A percentile compares a stretch with the other conserved stretches of the same genome.
These are phyloP conservation scores for Arthrobotrys iridis DNA, from an alignment of 2,329 filamentous ascomycete genomes.

Conservation along the genomic window DNA sequence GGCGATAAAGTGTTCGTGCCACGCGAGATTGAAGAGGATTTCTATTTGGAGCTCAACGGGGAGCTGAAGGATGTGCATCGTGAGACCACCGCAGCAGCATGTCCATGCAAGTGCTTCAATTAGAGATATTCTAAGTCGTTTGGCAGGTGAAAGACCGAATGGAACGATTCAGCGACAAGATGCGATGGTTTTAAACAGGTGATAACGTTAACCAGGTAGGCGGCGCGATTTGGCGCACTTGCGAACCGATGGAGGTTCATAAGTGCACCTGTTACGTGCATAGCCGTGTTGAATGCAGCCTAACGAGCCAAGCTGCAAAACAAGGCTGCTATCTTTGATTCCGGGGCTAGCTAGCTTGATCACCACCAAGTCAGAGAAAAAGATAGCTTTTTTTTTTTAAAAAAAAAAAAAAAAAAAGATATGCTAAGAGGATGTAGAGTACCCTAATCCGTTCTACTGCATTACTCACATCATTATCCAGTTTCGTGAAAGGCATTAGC, in stretches of 20 bases:
- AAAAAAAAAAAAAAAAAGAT: no score
- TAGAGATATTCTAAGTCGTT: background rate
- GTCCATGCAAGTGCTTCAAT: background rate
- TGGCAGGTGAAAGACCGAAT: background rate
- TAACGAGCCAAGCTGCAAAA: background rate
- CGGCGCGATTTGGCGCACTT: background rate
- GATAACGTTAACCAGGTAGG: background rate
- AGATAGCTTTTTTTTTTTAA: no score
- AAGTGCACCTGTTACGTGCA: background rate
- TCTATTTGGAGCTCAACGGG: slow-evolving; percentile 28
- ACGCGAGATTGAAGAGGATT: slow-evolving; percentile 17
- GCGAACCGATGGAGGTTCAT: background rate
- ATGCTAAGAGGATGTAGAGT: no score
- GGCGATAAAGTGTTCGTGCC: slow-evolving; percentile 34
- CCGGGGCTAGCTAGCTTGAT: no score
- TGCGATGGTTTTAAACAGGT: background rate
- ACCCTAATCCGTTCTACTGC: no score
- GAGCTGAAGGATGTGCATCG: slow-evolving; percentile 13
- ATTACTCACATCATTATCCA: no score
- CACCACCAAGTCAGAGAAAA: no score
- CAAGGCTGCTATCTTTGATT: background rate
- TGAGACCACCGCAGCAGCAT: background rate
- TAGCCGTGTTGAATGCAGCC: background rate
- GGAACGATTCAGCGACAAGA: background rate
- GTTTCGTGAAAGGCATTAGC: no score